These are phyloP conservation scores for Solanum raphanifolium DNA, from an alignment of 257 asterid species.

Conservation along the genomic window DNA sequence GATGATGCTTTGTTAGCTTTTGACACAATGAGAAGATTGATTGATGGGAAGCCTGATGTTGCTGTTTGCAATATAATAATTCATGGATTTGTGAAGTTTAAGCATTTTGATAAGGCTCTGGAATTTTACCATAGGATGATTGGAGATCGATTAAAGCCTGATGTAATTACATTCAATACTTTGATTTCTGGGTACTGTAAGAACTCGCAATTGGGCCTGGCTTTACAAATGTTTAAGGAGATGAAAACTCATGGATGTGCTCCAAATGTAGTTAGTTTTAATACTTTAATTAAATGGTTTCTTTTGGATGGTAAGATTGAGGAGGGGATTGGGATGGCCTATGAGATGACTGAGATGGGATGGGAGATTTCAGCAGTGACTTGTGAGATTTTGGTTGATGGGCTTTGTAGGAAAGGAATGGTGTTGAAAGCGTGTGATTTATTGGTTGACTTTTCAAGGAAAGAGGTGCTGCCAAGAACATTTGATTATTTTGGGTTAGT, in stretches of 20 bases:
- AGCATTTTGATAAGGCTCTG: constrained; percentile 36
- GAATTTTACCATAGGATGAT: constrained; percentile 56
- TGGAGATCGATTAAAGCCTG: constrained; percentile 61
- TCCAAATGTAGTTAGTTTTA: constrained; percentile 86
- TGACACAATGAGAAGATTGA: constrained; percentile 54
- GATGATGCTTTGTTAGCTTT: constrained; percentile 54
- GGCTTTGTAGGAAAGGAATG: constrained; percentile 53
- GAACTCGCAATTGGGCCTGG: constrained; percentile 36
- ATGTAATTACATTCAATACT: constrained; percentile 58
- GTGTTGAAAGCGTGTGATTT: constrained; percentile 42
- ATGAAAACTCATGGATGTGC: constrained; percentile 77
- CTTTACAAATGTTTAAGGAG: constrained; percentile 64
- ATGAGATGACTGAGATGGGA: constrained; percentile 73
- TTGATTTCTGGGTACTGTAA: constrained; percentile 74
- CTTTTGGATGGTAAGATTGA: constrained; percentile 61
- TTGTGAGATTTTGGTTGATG: constrained; percentile 73
- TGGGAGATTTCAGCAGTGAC: constrained; percentile 61
- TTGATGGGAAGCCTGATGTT: constrained; percentile 68
- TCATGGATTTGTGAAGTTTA: constrained; percentile 62
- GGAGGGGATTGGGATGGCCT: constrained; percentile 69
- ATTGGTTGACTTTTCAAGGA: constrained; percentile 45
- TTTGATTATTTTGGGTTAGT: constrained; percentile 45
- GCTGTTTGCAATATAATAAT: constrained; percentile 59
- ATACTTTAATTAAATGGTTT: constrained; percentile 75
- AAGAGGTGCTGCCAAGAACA: constrained; percentile 42